These are phyloP conservation scores for Zychaea mexicana DNA, from an alignment of 371 early-diverging fungal species.

Conservation along the genomic window DNA sequence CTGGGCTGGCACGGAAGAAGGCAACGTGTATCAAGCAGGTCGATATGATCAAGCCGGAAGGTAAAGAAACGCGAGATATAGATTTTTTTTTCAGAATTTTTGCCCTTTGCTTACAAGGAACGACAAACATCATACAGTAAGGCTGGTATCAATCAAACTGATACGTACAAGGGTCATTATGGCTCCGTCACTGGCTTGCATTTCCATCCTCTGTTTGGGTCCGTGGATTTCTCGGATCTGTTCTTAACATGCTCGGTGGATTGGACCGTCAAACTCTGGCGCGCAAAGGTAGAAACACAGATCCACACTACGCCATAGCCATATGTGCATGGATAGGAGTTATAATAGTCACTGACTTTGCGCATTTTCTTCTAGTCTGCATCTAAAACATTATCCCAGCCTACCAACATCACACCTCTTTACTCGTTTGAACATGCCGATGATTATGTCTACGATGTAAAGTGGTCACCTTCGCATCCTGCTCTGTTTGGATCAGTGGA, in stretches of 20 bases:
- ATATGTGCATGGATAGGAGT: neutral
- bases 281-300: slow-evolving; percentile 79
- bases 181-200: slow-evolving; percentile 90
- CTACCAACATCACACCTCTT: slow-evolving; percentile 68
- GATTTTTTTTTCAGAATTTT: neutral
- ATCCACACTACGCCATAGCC: neutral
- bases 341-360: neutral
- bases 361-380: slow-evolving; percentile 44
- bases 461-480: slow-evolving; percentile 96
- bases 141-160: slow-evolving; percentile 88
- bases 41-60: slow-evolving; percentile 92
- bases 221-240: slow-evolving; percentile 86
- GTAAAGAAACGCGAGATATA: slow-evolving; percentile 24
- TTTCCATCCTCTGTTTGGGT: slow-evolving; percentile 87
- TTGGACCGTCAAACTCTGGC: slow-evolving; percentile 97
- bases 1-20: slow-evolving; percentile 97
- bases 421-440: slow-evolving; percentile 90
- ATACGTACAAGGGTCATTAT: slow-evolving; percentile 86
- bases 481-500: slow-evolving; percentile 92
- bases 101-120: neutral
- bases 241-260: slow-evolving; percentile 91
- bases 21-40: slow-evolving; percentile 88
- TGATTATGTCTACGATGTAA: slow-evolving; percentile 95
- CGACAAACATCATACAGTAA: slow-evolving; percentile 59
- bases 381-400: slow-evolving; percentile 63